These are phyloP conservation scores for Hypoxylon fuscum DNA, from an alignment of 495 filamentous ascomycete genomes.

Conservation along the genomic window DNA sequence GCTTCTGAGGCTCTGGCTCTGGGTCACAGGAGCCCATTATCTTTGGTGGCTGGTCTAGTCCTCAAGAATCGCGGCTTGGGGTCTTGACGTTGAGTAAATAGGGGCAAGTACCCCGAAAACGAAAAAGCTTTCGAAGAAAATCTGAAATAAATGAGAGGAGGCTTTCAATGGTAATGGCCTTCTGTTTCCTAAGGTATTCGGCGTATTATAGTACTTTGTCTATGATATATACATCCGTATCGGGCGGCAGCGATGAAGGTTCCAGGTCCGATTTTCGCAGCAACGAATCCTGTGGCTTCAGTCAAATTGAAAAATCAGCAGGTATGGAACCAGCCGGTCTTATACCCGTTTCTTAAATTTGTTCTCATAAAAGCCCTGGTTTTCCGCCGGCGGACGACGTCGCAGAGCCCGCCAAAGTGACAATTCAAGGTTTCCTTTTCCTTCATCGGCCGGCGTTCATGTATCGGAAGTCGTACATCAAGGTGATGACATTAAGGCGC, in stretches of 20 bases:
- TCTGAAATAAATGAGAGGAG: too few species aligned
- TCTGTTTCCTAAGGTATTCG: too few species aligned
- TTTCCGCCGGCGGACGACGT: too few species aligned
- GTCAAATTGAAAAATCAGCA: background rate
- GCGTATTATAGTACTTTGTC: too few species aligned
- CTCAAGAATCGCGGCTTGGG: background rate
- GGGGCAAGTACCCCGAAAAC: background rate
- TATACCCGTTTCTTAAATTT: too few species aligned
- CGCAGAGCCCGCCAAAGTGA: too few species aligned
- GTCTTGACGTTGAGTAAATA: background rate
- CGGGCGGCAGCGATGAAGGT: too few species aligned
- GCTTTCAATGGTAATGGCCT: too few species aligned
- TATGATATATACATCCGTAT: too few species aligned
- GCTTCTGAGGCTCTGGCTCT: conserved; percentile 53
- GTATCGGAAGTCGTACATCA: conserved; percentile 2
- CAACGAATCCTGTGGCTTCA: background rate
- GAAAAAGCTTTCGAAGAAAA: too few species aligned
- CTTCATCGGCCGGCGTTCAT: conserved; percentile 19
- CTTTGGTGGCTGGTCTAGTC: background rate
- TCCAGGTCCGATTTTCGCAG: background rate
- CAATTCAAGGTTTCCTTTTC: too few species aligned
- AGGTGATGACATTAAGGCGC: conserved; percentile 33
- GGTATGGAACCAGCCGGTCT: background rate
- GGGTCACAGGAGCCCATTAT: conserved; percentile 52
- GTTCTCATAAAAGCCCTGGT: too few species aligned